These are phyloP conservation scores for Lophiotrema nucula DNA, from an alignment of 495 filamentous ascomycete genomes.

Conservation along the genomic window DNA sequence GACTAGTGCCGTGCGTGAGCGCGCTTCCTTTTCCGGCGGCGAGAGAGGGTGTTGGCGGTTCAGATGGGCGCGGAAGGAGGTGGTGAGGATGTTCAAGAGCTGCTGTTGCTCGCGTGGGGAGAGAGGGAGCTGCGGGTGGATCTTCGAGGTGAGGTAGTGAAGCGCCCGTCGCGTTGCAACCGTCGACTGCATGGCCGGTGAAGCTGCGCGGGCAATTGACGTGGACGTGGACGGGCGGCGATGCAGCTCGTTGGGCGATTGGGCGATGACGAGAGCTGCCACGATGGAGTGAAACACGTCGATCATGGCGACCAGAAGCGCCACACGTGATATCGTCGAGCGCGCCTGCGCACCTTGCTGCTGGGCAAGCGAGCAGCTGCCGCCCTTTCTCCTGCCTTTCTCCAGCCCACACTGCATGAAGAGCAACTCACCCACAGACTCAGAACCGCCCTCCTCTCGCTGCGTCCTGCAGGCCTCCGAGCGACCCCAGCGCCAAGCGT, in stretches of 20 bases:
- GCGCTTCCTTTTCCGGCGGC: conserved; percentile 3
- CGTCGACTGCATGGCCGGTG: conserved; percentile 28
- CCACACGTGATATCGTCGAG: background rate
- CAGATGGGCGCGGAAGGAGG: conserved; percentile 73
- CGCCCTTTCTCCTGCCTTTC: background rate
- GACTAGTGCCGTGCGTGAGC: background rate
- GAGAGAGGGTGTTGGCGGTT: conserved; percentile 58
- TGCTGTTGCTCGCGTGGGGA: conserved; percentile 62
- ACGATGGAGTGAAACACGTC: conserved; percentile 5
- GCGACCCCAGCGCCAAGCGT: conserved; percentile 16
- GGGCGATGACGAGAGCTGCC: background rate
- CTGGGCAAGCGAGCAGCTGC: no score
- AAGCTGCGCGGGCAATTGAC: background rate
- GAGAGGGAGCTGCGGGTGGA: conserved; percentile 70
- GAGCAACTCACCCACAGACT: background rate
- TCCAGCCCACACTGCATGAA: background rate
- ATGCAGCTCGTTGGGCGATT: no score
- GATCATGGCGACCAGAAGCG: background rate
- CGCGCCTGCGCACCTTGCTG: background rate
- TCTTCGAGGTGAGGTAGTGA: conserved; percentile 43
- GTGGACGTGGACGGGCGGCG: background rate
- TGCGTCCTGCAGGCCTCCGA: background rate
- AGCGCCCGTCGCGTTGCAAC: conserved; percentile 31
- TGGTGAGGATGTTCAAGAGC: conserved; percentile 66
- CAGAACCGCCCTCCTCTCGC: background rate